These are phyloP conservation scores for Stereocaulon alpinum DNA, from an alignment of 495 filamentous ascomycete species.

Conservation along the genomic window DNA sequence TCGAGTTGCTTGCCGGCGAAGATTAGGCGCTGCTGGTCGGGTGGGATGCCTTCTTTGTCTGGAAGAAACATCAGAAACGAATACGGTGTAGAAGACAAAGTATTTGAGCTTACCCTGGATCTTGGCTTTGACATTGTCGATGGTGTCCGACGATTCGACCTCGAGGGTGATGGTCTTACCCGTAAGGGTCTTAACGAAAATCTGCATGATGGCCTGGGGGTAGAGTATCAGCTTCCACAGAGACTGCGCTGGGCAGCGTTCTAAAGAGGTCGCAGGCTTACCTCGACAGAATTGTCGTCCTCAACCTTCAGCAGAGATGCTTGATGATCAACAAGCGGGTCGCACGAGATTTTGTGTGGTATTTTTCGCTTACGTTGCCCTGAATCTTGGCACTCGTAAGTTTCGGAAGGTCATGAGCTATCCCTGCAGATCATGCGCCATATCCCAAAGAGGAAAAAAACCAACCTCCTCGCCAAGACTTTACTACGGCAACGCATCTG, in stretches of 20 bases:
- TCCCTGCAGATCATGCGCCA: background rate
- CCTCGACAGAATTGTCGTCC: constrained; percentile 50
- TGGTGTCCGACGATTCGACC: constrained; percentile 99
- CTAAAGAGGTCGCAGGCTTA: constrained; percentile 24
- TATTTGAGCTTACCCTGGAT: constrained; percentile 51
- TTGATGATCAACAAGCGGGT: constrained; percentile 18
- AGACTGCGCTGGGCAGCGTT: too few relatives aligned
- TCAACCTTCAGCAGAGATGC: constrained; percentile 42
- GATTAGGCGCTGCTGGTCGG: constrained; percentile 99
- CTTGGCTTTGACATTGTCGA: constrained; percentile 99
- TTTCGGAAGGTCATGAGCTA: background rate
- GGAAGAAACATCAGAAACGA: constrained; percentile 11
- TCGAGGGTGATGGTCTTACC: constrained; percentile 99
- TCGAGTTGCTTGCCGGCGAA: constrained; percentile 99
- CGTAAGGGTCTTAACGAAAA: constrained; percentile 99
- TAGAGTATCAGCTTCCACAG: background rate
- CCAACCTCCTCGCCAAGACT: background rate
- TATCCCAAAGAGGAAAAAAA: background rate
- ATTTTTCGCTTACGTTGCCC: constrained; percentile 13
- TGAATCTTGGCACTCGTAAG: background rate
- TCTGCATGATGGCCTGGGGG: constrained; percentile 71
- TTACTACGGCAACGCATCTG: background rate
- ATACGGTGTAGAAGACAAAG: background rate
- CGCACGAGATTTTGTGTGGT: constrained; percentile 5
- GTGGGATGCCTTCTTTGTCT: constrained; percentile 99